Evolutionary conservation across 495 filamentous ascomycete species (phyloP).

Genomic region (Neurospora sublineolata): DNA sequence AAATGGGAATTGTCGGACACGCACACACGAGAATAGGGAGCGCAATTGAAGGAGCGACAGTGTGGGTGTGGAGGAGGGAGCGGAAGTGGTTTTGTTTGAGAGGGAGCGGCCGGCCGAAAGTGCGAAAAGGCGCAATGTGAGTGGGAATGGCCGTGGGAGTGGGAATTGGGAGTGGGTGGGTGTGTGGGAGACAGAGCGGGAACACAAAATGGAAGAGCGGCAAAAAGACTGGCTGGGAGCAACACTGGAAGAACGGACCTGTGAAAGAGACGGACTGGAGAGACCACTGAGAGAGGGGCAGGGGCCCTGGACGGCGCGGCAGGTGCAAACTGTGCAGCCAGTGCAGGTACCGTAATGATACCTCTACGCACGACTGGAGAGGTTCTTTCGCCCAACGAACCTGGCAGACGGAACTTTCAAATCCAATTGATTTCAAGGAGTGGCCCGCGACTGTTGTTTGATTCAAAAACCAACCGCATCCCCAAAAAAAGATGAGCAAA

Average conservation of each 20-base stretch:
- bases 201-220: not conserved
- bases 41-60: slow-evolving; percentile 17
- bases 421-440: not conserved
- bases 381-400: not conserved
- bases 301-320: not conserved
- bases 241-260: not conserved
- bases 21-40: slow-evolving; percentile 9
- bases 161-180: not conserved
- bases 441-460: not conserved
- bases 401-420: not conserved
- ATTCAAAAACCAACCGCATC: not conserved
- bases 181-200: not conserved
- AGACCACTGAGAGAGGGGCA: not conserved
- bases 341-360: not conserved
- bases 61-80: slow-evolving; percentile 12
- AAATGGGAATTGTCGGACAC: slow-evolving; percentile 4
- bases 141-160: not conserved
- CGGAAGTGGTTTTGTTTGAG: slow-evolving; percentile 23
- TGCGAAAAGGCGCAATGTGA: not conserved
- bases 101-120: slow-evolving; percentile 1
- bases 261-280: not conserved
- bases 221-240: not conserved
- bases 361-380: not conserved
- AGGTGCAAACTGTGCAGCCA: not conserved
- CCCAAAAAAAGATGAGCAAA: not conserved